phyloP scores from a whole-genome alignment of 2,329 filamentous ascomycete genomes.

The Macroventuria anomochaeta region DNA sequence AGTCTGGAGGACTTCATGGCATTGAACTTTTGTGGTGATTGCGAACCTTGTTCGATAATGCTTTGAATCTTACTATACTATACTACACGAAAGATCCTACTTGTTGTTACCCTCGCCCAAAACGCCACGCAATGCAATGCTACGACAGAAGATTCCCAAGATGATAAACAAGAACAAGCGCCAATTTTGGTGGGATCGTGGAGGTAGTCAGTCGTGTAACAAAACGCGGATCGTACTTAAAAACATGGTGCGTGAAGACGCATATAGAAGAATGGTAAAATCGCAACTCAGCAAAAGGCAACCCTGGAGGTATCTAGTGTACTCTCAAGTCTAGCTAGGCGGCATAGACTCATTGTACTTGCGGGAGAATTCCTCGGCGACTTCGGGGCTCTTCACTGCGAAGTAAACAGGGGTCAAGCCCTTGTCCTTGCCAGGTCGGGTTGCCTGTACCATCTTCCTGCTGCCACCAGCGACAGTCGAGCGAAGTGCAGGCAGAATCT shows the following conservation, averaged over 20 bases:
- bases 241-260: neutral
- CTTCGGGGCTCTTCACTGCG: conserved; percentile 37
- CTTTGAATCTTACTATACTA: conserved; percentile 8
- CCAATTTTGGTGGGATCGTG: conserved; percentile 13
- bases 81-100: conserved; percentile 11
- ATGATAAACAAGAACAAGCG: conserved; percentile 12
- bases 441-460: conserved; percentile 40
- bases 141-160: conserved; percentile 7
- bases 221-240: neutral
- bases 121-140: conserved; percentile 30
- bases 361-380: conserved; percentile 38
- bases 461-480: conserved; percentile 32
- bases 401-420: conserved; percentile 32
- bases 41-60: conserved; percentile 2
- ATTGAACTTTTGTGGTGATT: no score
- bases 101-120: conserved; percentile 7
- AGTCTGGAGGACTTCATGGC: no score
- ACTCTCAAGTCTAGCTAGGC: conserved; percentile 13
- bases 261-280: neutral
- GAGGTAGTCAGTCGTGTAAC: neutral
- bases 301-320: neutral
- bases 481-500: conserved; percentile 35
- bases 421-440: conserved; percentile 34
- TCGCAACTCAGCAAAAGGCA: neutral
- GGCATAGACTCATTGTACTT: conserved; percentile 40